Conservation (phyloP, 192 early-diverging fungal genomes). For the Backusella parvicylindrica region DNA sequence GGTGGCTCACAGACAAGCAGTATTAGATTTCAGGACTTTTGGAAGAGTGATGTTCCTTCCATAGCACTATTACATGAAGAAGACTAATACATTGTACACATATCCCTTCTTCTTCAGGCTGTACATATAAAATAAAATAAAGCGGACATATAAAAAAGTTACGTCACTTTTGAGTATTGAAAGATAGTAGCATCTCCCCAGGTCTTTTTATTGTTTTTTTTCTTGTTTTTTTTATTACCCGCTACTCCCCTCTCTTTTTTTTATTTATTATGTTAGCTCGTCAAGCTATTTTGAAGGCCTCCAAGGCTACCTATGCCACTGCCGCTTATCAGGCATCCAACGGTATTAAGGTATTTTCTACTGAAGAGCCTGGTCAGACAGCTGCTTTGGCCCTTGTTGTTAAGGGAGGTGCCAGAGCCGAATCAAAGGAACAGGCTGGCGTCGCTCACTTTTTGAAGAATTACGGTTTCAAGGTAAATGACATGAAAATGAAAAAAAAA, state of each 20-base stretch:
- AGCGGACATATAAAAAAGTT: background rate
- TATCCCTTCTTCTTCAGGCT: background rate
- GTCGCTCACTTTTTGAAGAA: constrained; percentile 91
- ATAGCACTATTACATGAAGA: background rate
- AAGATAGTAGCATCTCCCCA: background rate
- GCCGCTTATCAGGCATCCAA: constrained; percentile 42
- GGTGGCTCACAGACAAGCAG: background rate
- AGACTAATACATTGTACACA: background rate
- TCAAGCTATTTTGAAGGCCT: constrained; percentile 46
- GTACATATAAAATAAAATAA: background rate
- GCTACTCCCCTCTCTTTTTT: constrained; percentile 15
- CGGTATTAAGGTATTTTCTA: constrained; percentile 62
- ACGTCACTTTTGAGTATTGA: background rate
- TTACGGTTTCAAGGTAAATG: constrained; percentile 78
- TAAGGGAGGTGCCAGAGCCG: constrained; percentile 84
- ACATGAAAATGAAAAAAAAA: background rate
- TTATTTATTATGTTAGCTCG: constrained; percentile 38
- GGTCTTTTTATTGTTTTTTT: constrained; percentile 8
- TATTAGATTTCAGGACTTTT: background rate
- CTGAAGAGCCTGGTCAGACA: constrained; percentile 67
- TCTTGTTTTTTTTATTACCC: constrained; percentile 11
- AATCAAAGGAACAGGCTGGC: constrained; percentile 68
- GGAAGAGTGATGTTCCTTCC: background rate
- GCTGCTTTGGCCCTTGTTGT: constrained; percentile 83
- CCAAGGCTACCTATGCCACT: constrained; percentile 52